phyloP scores from a whole-genome alignment of 768 basidiomycete species.

The Porpolomopsis calyptriformis region DNA sequence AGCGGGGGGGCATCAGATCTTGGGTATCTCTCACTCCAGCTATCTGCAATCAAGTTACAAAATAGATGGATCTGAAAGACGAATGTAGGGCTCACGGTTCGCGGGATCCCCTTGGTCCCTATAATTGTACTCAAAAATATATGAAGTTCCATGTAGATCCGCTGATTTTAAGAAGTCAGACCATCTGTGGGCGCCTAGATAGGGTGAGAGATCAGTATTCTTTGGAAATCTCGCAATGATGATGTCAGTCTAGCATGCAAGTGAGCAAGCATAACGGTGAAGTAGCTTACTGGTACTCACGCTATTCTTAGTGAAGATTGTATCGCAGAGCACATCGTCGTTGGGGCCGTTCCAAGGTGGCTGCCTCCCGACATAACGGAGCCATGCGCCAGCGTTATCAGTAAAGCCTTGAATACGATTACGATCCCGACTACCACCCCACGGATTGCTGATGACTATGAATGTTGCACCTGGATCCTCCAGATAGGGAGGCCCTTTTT shows the following conservation, averaged over 20 bases:
- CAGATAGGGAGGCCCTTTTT: conserved; percentile 2
- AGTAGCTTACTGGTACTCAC: not conserved
- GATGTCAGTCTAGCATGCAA: not conserved
- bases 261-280: not conserved
- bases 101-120: conserved; percentile 3
- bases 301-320: not conserved
- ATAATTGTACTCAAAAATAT: conserved; percentile 4
- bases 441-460: conserved; percentile 2
- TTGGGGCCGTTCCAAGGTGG: not conserved
- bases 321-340: not conserved
- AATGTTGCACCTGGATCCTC: not conserved
- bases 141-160: not conserved
- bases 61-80: not conserved
- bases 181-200: conserved; percentile 3
- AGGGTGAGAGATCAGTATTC: not conserved
- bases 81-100: not conserved
- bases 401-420: not conserved
- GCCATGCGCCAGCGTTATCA: conserved; percentile 1
- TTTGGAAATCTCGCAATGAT: conserved; percentile 1
- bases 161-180: not conserved
- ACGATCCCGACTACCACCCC: not conserved
- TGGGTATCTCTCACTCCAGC: conserved; percentile 1
- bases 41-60: not conserved
- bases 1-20: not conserved
- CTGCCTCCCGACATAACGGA: not conserved